Evolutionary conservation across 176 grass and related monocot species (phyloP).

Genomic region (Oryza punctata): DNA sequence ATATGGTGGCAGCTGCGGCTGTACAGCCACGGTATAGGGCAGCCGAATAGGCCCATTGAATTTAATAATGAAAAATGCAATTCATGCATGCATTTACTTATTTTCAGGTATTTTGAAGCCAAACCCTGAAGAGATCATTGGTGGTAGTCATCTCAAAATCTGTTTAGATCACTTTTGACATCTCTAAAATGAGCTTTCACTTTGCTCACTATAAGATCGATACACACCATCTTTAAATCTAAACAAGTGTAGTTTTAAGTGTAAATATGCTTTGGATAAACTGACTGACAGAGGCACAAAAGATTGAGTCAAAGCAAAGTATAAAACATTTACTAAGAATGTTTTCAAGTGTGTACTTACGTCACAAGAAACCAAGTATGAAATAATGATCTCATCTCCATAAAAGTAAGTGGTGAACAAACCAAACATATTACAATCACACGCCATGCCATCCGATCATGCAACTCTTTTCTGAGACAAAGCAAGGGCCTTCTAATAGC

Average conservation of each 20-base stretch:
- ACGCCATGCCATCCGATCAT: slow-evolving; percentile 58
- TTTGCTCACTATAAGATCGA: not conserved
- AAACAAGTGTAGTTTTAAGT: slow-evolving; percentile 14
- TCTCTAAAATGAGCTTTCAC: slow-evolving; percentile 13
- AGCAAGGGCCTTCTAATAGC: slow-evolving; percentile 67
- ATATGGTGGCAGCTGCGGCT: too few species aligned
- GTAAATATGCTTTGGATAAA: slow-evolving; percentile 24
- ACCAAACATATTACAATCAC: slow-evolving; percentile 61
- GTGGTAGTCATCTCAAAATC: not conserved
- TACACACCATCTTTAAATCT: not conserved
- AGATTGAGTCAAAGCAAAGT: not conserved
- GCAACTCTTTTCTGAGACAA: slow-evolving; percentile 72
- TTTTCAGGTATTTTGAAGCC: not conserved
- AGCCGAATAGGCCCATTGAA: too few species aligned
- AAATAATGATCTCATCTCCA: slow-evolving; percentile 64
- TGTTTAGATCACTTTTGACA: slow-evolving; percentile 7
- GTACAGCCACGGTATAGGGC: too few species aligned
- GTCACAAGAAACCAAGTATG: slow-evolving; percentile 78
- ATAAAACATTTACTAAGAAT: slow-evolving; percentile 8
- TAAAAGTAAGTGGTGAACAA: slow-evolving; percentile 65
- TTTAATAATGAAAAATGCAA: not conserved
- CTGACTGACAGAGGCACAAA: slow-evolving; percentile 8
- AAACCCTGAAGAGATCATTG: not conserved
- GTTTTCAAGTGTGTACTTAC: slow-evolving; percentile 51
- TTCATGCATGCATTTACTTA: not conserved